Conservation (phyloP, 2,329 filamentous ascomycete genomes). For the Colletotrichum lentis region DNA sequence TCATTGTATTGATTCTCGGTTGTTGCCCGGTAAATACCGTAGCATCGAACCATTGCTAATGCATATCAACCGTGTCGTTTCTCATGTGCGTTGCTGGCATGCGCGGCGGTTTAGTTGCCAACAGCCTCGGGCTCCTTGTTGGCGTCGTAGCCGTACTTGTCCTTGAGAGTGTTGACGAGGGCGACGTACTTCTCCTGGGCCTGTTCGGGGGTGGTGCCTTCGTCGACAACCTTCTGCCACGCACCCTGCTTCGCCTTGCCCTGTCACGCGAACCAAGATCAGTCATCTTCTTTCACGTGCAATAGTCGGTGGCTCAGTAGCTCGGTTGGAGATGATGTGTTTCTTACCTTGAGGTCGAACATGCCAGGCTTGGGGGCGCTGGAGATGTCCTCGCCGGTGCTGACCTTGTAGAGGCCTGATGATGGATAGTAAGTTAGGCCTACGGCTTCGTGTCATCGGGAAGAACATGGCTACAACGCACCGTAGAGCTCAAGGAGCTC, state of each 20-base stretch:
- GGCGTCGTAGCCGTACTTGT: constrained; percentile 71
- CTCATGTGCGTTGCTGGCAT: constrained; percentile 20
- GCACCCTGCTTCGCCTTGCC: constrained; percentile 81
- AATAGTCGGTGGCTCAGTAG: constrained; percentile 3
- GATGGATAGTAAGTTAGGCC: constrained; percentile 26
- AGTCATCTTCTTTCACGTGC: constrained; percentile 22
- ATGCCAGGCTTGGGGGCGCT: constrained; percentile 68
- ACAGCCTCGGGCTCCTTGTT: constrained; percentile 70
- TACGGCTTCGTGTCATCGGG: too few species aligned
- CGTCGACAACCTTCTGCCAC: constrained; percentile 76
- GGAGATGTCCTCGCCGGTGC: constrained; percentile 63
- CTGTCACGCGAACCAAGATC: constrained; percentile 51
- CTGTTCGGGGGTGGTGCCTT: constrained; percentile 66
- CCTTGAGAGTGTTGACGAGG: constrained; percentile 76
- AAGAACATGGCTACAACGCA: constrained; percentile 46
- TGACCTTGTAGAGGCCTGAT: constrained; percentile 67
- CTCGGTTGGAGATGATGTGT: neutral
- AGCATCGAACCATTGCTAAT: neutral
- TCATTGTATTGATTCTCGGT: constrained; percentile 34
- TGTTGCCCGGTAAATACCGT: constrained; percentile 4
- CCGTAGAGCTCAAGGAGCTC: constrained; percentile 72
- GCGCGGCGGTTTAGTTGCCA: constrained; percentile 41
- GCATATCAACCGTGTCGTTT: constrained; percentile 31
- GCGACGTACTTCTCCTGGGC: constrained; percentile 82
- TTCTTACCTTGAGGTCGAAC: constrained; percentile 73